Evolutionary conservation across 768 basidiomycete genomes (phyloP).

Genomic region (Pleurotus pulmonarius): DNA sequence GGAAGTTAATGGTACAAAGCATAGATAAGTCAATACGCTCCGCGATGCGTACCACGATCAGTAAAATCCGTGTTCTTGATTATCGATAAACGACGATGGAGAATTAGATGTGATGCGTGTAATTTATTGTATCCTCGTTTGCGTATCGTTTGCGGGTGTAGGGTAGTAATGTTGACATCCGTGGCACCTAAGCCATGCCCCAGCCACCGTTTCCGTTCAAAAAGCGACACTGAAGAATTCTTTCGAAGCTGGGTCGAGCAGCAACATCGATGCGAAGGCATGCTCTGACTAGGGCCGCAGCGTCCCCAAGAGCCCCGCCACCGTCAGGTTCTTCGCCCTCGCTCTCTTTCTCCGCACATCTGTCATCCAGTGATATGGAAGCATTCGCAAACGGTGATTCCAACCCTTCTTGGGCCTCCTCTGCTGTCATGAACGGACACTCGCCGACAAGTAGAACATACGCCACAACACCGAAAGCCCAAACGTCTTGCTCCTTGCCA

Average conservation of each 20-base stretch:
- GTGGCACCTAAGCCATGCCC: constrained; percentile 29
- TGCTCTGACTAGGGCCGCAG: constrained; percentile 75
- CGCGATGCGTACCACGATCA: not conserved
- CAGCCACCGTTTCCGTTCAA: constrained; percentile 77
- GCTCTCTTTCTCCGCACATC: constrained; percentile 69
- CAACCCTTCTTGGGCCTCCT: constrained; percentile 86
- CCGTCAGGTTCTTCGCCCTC: constrained; percentile 81
- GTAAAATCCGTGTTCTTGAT: not conserved
- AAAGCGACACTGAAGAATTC: constrained; percentile 76
- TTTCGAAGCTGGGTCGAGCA: constrained; percentile 83
- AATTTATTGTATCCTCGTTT: too few relatives aligned
- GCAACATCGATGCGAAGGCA: constrained; percentile 80
- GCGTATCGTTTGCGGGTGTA: too few relatives aligned
- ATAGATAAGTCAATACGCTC: not conserved
- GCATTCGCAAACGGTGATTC: constrained; percentile 72
- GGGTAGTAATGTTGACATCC: constrained; percentile 11
- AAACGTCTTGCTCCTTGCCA: constrained; percentile 96
- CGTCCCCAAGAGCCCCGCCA: constrained; percentile 81
- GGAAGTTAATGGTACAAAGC: not conserved
- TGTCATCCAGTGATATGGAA: constrained; percentile 73
- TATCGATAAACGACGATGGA: constrained; percentile 1
- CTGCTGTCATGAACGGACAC: constrained; percentile 88
- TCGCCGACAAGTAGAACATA: constrained; percentile 93
- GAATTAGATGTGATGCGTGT: too few relatives aligned
- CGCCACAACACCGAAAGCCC: constrained; percentile 96